Conservation (phyloP, 2,329 filamentous ascomycete species). For the Aspergillus vadensis region DNA sequence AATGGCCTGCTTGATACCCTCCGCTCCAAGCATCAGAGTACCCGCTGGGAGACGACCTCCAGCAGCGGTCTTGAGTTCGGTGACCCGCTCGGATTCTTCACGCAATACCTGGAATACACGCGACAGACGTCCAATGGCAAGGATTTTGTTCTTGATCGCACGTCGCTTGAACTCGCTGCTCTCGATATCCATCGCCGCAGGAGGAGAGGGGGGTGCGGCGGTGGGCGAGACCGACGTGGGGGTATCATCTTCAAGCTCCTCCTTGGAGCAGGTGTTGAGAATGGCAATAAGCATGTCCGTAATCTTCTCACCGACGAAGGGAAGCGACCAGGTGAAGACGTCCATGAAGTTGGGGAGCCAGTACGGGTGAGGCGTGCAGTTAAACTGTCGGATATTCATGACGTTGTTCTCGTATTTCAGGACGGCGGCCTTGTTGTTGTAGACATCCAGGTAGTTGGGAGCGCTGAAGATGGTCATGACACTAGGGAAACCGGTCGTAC, state of each 20-base stretch:
- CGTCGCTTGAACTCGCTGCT: constrained; percentile 91
- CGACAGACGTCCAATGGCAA: constrained; percentile 93
- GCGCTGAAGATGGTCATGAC: constrained; percentile 99
- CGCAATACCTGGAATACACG: constrained; percentile 97
- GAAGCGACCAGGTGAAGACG: constrained; percentile 99
- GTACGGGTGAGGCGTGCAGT: constrained; percentile 98
- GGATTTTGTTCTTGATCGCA: constrained; percentile 99
- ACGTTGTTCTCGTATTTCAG: constrained; percentile 99
- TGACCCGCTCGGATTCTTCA: constrained; percentile 95
- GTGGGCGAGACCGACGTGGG: constrained; percentile 70
- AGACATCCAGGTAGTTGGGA: constrained; percentile 97
- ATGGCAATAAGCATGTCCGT: constrained; percentile 99
- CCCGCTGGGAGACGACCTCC: constrained; percentile 90
- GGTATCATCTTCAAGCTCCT: constrained; percentile 89
- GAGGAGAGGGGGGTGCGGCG: constrained; percentile 74
- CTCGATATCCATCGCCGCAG: constrained; percentile 72
- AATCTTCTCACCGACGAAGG: constrained; percentile 98
- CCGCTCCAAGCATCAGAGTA: constrained; percentile 95
- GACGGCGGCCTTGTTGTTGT: constrained; percentile 99
- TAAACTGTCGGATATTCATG: constrained; percentile 99
- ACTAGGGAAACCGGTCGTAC: constrained; percentile 96
- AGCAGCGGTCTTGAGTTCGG: constrained; percentile 94
- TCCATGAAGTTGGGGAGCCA: constrained; percentile 99
- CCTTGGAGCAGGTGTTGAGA: constrained; percentile 97
- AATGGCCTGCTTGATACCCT: constrained; percentile 98